Conservation (phyloP, 225 moss, liverwort and hornwort genomes). For the Physcomitrium patens region DNA sequence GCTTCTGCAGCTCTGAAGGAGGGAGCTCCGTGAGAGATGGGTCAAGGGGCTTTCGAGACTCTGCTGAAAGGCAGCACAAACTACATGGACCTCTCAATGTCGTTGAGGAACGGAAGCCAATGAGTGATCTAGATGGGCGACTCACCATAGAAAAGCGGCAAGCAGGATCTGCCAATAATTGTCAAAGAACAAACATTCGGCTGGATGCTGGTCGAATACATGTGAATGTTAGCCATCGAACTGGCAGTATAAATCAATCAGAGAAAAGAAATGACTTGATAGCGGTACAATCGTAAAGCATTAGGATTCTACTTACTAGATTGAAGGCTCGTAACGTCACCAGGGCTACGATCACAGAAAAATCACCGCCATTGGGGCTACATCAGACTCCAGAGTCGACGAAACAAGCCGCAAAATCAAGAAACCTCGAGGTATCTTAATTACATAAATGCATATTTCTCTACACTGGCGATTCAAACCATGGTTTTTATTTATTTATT, state of each 20-base stretch:
- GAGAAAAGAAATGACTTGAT: conserved; percentile 64
- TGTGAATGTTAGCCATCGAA: conserved; percentile 84
- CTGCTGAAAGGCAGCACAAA: conserved; percentile 26
- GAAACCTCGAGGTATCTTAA: no score
- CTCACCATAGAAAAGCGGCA: conserved; percentile 55
- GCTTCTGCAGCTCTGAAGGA: conserved; percentile 4
- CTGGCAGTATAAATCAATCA: conserved; percentile 47
- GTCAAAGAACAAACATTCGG: conserved; percentile 69
- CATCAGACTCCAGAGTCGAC: no score
- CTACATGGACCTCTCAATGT: conserved; percentile 12
- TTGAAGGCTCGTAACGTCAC: no score
- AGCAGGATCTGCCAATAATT: conserved; percentile 45
- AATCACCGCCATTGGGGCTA: no score
- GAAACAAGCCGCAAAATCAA: no score
- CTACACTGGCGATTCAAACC: no score
- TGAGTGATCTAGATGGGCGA: conserved; percentile 29
- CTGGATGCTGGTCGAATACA: conserved; percentile 75
- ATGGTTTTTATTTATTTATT: no score
- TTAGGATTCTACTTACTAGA: no score
- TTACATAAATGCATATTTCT: no score
- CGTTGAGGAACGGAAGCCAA: conserved; percentile 7
- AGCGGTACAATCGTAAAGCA: conserved; percentile 51
- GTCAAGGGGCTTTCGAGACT: neutral
- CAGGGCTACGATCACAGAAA: no score
- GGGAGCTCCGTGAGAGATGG: conserved; percentile 9